Evolutionary conservation across 2,329 filamentous ascomycete genomes (phyloP), one percentile per base, ranked within the genome.

Genomic region (Beauveria medogensis): DNA sequence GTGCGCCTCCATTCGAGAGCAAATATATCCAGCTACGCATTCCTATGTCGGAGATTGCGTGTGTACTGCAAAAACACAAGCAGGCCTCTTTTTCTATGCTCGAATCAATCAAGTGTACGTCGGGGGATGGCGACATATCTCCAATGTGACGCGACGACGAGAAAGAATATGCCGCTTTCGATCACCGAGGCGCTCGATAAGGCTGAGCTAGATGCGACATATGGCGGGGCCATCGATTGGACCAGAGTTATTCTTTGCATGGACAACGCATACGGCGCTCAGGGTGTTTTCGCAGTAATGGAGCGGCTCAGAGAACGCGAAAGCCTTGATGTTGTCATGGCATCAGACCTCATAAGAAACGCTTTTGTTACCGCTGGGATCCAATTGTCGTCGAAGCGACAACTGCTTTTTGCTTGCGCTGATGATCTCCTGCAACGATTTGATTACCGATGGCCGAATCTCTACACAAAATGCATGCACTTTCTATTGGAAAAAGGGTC

Each of bases 381-480:
- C 30, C 57, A 62, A 16, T 55, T 68, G 20, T 63, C 69, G 37
- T 58, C 53, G 12, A 67, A 69, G 41, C 67, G 73, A 55, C 59
- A 64, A 10, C 52, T 64, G 24, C 61, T 74, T 44, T 66, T 72
- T 55, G 52, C 61, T n/a, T 63, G 67, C 28, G 71, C 68, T 4
- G 62, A 67, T 41, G 53, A 66, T 69, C 75, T 84, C 60, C 67
- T 70, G 34, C 67, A 70, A 3, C 63, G 71, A 2, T 70, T 77
- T 55, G 64, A 68, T 34, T 74, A 75, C 14, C 69, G 68, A 46
- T 84, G 81, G 82, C 81, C 82, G 2, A 67, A 74, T 14, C 67
- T 83, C 2, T 83, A 84, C 64, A 68, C 70, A n/a, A 78, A 72
- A n/a, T 65, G 78, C 14, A 66, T 85, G 20, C 69, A 74, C 22